Evolutionary conservation across 495 filamentous ascomycete genomes (phyloP), one percentile per base, ranked within the genome.

Genomic region (Podospora fimiseda): DNA sequence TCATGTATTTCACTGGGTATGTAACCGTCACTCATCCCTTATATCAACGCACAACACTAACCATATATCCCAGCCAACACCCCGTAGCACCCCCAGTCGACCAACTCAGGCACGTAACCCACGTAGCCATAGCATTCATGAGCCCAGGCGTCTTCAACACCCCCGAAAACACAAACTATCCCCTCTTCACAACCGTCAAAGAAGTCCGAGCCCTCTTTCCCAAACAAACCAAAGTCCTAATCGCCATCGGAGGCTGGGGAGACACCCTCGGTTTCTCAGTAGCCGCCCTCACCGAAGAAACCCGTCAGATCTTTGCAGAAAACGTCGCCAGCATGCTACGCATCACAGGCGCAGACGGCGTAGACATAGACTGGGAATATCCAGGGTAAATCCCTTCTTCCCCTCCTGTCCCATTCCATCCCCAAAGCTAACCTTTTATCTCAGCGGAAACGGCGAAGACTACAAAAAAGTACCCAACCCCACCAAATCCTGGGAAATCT

Each of bases 301-400:
- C 70, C 6, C 76, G 82, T 11, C 60, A 69, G 47, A 71, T 59
- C 18, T 89, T 85, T 60, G 86, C 85, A 19, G 75, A 74, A 51
- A 86, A 87, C 53, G 73, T 88, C 2, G 78, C 76, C 6, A 64
- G 66, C 1, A 84, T 88, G 83, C 70, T 90, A 9, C 66, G 74
- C 2, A 67, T 68, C 9, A 80, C 78, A 9, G 79, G 80, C 0
- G 84, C 84, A 33, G 84, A 89, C 60, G 84, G 73, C 14, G 68
- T 80, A 64, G 87, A 90, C 53, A 80, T 89, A 50, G 86, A 90
- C 61, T 90, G 87, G 86, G 86, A 90, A 57, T 90, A 89, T 61
- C 86, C 87, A 1, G 86, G 73, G 77, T 79, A 62, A 56, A 68
- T 59, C 7, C 14, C 4, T 15, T 24, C 24, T n/a, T n/a, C 20